Evolutionary conservation across 805 yeast genomes (phyloP), one percentile per base, ranked within the genome.

Genomic region (Saccharomyces cerevisiae): DNA sequence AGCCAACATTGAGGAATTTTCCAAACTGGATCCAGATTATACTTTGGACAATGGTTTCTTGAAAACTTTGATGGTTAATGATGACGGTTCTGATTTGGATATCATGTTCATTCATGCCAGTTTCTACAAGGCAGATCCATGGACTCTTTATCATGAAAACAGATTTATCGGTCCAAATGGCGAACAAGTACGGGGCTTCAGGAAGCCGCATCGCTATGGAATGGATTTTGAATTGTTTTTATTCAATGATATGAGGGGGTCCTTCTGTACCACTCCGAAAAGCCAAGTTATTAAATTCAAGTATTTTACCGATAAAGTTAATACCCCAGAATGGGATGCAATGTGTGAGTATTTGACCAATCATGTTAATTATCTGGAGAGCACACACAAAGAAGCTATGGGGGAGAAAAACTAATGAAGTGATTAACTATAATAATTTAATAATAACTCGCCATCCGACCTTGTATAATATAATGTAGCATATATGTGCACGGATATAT

Each of bases 51-150:
- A 32, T 6, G 57, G 52, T 32, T 63, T 61, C 54, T 43, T 52
- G 47, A 47, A 56, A 14, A 43, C 6, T 4, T 49, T 58, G 41
- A 51, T 63, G 55, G 51, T 53, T 11, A 61, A 58, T 24, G 47
- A 41, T 22, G 49, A 50, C 14, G 60, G 53, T 10, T 41, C 57
- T 3, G 50, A 54, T 5, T 48, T 57, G 1, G 61, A 66, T 11
- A 59, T 67, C 13, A 62, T 72, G 65, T 71, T 74, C 31, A 68
- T 71, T 11, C 77, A 73, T 59, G 70, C 73, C 21, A 69, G 73
- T 55, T 68, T 54, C 54, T 71, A 72, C 31, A 73, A 73, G 57
- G 61, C 71, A 32, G 69, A 69, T 51, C 77, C 77, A 41, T 60
- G 60, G 52, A 53, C 55, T 28, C 55, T 73, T 46, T 54, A 58